Evolutionary conservation across 2,329 filamentous ascomycete species (phyloP).

Genomic region (Arthroderma sp.): DNA sequence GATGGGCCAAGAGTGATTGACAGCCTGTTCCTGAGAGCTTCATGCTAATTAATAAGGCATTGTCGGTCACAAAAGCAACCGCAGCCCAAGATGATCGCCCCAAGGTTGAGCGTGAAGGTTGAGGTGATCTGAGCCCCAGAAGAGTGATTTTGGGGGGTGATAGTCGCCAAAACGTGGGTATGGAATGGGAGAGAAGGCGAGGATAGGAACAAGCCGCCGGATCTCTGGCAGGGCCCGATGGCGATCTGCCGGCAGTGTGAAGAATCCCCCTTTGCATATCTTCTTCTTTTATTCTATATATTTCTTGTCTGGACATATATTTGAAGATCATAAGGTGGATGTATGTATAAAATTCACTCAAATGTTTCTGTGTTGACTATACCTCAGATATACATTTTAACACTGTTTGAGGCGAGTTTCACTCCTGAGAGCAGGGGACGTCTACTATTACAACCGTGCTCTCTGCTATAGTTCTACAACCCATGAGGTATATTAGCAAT

Average conservation of each 20-base stretch:
- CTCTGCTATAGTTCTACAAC: not conserved
- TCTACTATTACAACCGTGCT: not conserved
- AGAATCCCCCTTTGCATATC: not conserved
- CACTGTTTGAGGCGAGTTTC: not conserved
- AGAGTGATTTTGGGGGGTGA: not conserved
- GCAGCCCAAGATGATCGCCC: not conserved
- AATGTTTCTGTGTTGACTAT: not conserved
- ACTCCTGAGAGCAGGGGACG: not conserved
- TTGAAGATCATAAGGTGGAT: not conserved
- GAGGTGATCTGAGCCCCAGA: not conserved
- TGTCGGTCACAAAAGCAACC: not conserved
- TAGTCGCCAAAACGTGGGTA: slow-evolving; percentile 3
- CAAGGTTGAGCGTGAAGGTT: not conserved
- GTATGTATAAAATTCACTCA: not conserved
- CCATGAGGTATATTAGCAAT: not conserved
- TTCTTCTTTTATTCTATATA: not conserved
- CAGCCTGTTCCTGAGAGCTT: not conserved
- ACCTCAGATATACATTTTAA: not conserved
- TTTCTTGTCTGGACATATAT: not conserved
- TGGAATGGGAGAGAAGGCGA: not conserved
- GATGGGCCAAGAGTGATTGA: not conserved
- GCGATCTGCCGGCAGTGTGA: slow-evolving; percentile 1
- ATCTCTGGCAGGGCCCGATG: not conserved
- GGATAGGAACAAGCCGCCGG: not conserved
- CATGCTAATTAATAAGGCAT: not conserved